These are phyloP conservation scores for Lipomyces japonicus DNA, from an alignment of 805 yeast species.

Conservation along the genomic window DNA sequence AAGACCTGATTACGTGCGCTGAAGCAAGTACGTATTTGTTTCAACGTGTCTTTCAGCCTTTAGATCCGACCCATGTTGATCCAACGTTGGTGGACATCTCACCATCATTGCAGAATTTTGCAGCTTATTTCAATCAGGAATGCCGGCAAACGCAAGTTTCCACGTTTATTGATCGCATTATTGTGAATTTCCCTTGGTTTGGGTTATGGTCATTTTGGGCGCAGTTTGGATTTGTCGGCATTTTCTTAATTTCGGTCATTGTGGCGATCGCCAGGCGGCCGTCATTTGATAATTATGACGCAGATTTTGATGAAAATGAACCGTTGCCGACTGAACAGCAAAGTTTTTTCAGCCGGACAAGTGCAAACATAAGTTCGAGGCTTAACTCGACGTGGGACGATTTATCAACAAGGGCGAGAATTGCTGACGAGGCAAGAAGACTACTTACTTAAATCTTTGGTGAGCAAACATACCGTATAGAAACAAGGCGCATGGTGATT, in stretches of 20 bases:
- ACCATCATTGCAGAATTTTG: conserved; percentile 3
- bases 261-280: conserved; percentile 24
- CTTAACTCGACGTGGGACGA: conserved; percentile 27
- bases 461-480: background rate
- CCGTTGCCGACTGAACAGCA: conserved; percentile 20
- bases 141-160: conserved; percentile 28
- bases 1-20: conserved; percentile 23
- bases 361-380: conserved; percentile 20
- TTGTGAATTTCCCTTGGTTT: conserved; percentile 28
- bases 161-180: conserved; percentile 26
- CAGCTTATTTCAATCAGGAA: conserved; percentile 20
- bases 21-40: conserved; percentile 23
- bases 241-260: conserved; percentile 19
- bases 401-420: conserved; percentile 19
- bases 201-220: conserved; percentile 29
- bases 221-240: conserved; percentile 26
- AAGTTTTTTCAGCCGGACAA: conserved; percentile 20
- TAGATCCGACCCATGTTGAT: conserved; percentile 3
- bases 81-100: conserved; percentile 8
- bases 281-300: conserved; percentile 22
- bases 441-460: conserved; percentile 2
- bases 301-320: conserved; percentile 22
- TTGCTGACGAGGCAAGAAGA: conserved; percentile 23
- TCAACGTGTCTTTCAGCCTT: conserved; percentile 3
- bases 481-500: background rate